phyloP scores from a whole-genome alignment of 179 eudicot genomes.

The Spinacia oleracea region DNA sequence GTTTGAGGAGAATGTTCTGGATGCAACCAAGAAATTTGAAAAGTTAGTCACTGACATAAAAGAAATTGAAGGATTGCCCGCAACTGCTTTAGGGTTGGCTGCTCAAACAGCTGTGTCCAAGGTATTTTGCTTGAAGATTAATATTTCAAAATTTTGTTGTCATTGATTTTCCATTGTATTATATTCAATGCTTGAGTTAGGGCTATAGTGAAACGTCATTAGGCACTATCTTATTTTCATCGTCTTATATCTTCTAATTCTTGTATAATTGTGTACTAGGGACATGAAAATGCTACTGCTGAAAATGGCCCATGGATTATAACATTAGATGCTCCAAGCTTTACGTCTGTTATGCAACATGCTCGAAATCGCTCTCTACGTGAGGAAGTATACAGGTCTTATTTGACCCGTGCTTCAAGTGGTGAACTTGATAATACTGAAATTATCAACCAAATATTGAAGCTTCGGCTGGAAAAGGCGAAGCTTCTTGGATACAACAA shows the following conservation, averaged over 20 bases:
- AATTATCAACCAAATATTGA: slow-evolving; percentile 79
- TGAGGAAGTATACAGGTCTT: slow-evolving; percentile 93
- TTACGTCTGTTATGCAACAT: slow-evolving; percentile 90
- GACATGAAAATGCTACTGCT: slow-evolving; percentile 93
- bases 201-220: too few species aligned
- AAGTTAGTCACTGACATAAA: slow-evolving; percentile 78
- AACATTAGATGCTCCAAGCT: slow-evolving; percentile 94
- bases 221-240: neutral
- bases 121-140: slow-evolving; percentile 37
- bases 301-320: slow-evolving; percentile 97
- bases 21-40: slow-evolving; percentile 96
- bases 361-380: slow-evolving; percentile 74
- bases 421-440: slow-evolving; percentile 89
- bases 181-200: slow-evolving; percentile 2
- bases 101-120: slow-evolving; percentile 95
- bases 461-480: slow-evolving; percentile 86
- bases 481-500: slow-evolving; percentile 88
- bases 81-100: slow-evolving; percentile 87
- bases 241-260: neutral
- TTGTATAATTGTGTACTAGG: slow-evolving; percentile 40
- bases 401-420: slow-evolving; percentile 86
- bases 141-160: neutral
- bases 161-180: neutral
- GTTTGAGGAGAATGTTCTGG: slow-evolving; percentile 89
- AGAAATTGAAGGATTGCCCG: slow-evolving; percentile 89